Conservation (phyloP, 345 rosid species). For the Pistacia vera region DNA sequence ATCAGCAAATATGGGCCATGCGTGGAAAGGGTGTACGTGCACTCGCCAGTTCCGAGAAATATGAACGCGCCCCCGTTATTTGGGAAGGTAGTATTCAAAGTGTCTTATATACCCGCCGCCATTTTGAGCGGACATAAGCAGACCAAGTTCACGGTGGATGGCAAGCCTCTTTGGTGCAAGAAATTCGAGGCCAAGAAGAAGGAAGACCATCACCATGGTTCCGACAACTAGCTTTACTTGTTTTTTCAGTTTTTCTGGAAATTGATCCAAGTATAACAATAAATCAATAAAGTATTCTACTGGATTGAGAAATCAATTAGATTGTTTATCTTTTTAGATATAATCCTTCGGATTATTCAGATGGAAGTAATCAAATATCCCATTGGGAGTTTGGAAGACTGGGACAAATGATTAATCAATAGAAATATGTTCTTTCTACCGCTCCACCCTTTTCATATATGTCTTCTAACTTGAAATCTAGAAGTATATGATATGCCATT, state of each 20-base stretch:
- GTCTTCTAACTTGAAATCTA: too few relatives aligned
- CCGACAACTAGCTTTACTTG: neutral
- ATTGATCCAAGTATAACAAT: neutral
- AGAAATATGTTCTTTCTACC: too few relatives aligned
- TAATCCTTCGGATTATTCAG: too few relatives aligned
- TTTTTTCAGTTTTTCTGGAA: neutral
- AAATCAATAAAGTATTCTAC: too few relatives aligned
- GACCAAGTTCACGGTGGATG: slow-evolving; percentile 27
- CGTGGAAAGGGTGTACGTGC: slow-evolving; percentile 42
- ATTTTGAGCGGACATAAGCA: slow-evolving; percentile 21
- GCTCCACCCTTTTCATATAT: too few relatives aligned
- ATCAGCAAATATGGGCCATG: slow-evolving; percentile 35
- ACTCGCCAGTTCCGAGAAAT: slow-evolving; percentile 21
- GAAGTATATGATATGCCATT: too few relatives aligned
- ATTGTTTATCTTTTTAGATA: too few relatives aligned
- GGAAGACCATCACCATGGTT: neutral
- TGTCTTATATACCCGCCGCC: slow-evolving; percentile 14
- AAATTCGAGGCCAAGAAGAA: slow-evolving; percentile 24
- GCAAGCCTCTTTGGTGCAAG: slow-evolving; percentile 46
- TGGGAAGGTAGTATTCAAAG: slow-evolving; percentile 37
- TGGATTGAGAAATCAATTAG: too few relatives aligned
- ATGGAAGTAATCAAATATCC: too few relatives aligned
- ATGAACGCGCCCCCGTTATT: slow-evolving; percentile 14
- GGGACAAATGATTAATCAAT: too few relatives aligned
- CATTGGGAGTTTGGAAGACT: too few relatives aligned